Conservation (phyloP, 2,329 filamentous ascomycete genomes). For the Fusarium brevicatenulatum region DNA sequence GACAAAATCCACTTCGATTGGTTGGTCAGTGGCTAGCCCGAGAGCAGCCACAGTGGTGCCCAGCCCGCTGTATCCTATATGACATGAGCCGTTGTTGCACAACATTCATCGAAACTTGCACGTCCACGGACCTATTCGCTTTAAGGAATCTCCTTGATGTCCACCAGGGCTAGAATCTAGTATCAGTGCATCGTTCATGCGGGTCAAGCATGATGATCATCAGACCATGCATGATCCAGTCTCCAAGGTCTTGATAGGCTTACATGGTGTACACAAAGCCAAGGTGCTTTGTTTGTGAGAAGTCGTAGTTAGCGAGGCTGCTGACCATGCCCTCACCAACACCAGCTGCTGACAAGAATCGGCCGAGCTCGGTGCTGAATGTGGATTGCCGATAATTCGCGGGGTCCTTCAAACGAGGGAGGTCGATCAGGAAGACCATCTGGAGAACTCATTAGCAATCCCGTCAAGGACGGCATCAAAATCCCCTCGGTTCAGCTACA, state of each 20-base stretch:
- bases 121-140: conserved; percentile 46
- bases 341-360: conserved; percentile 75
- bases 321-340: conserved; percentile 71
- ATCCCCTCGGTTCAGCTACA: conserved; percentile 39
- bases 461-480: conserved; percentile 19
- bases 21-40: conserved; percentile 64
- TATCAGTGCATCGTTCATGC: conserved; percentile 26
- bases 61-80: conserved; percentile 77
- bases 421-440: conserved; percentile 91
- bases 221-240: conserved; percentile 8
- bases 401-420: conserved; percentile 69
- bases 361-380: conserved; percentile 76
- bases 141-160: conserved; percentile 45
- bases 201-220: conserved; percentile 7
- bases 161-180: conserved; percentile 48
- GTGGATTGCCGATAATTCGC: conserved; percentile 46
- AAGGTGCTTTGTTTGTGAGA: conserved; percentile 74
- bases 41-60: conserved; percentile 72
- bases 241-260: conserved; percentile 44
- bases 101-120: conserved; percentile 14
- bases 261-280: conserved; percentile 89
- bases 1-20: conserved; percentile 77
- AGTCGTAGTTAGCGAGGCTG: conserved; percentile 84
- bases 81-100: conserved; percentile 38
- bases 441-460: conserved; percentile 48